Evolutionary conservation across 306 rosid species (phyloP), one percentile per base, ranked within the genome.

Genomic region (Dryas alaskensis): DNA sequence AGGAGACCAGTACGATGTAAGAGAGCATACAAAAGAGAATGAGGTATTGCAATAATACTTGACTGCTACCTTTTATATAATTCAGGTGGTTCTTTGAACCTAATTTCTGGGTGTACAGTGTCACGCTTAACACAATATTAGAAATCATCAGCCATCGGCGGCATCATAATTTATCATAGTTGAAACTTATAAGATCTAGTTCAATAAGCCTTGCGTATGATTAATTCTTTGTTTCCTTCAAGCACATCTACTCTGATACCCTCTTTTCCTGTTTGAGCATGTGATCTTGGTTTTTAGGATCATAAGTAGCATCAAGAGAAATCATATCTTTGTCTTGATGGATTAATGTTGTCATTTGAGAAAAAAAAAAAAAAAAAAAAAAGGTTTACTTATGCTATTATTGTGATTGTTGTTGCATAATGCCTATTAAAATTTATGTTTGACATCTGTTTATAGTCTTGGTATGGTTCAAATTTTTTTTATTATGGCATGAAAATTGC

Each of bases 1-100:
- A 83, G 99, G 99, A 75, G 99, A 94, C 72, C 99, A 94, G 77
- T 94, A 94, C 64, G 96, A 92, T 60, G 99, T 94, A 57, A 90
- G 99, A 84, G 98, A 94, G 81, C 71, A 92, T 68, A 88, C 99
- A 66, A 57, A 84, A 70, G 98, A 87, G 81, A 90, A 94, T 12
- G 98, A 94, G 99, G 98, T 94, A 92, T 48, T 12, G 12, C 7
- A 51, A 51, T 61, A 75, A 47, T 80, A 60, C 25, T 69, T 67
- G 64, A 62, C 37, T 67, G 25, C 63, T 42, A 62, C 44, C 39
- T 6, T 31, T 31, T 47, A 1, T 31, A 3, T 57, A 8, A 27
- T 57, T 53, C 39, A 27, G 63, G 48, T 54, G 52, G 45, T 17
- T 71, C 52, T 67, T 64, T 46, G 0, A 40, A 65, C 10, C 22